Evolutionary conservation across 1,284 basidiomycete genomes (phyloP).

Genomic region (Sphaerobolus stellatus): DNA sequence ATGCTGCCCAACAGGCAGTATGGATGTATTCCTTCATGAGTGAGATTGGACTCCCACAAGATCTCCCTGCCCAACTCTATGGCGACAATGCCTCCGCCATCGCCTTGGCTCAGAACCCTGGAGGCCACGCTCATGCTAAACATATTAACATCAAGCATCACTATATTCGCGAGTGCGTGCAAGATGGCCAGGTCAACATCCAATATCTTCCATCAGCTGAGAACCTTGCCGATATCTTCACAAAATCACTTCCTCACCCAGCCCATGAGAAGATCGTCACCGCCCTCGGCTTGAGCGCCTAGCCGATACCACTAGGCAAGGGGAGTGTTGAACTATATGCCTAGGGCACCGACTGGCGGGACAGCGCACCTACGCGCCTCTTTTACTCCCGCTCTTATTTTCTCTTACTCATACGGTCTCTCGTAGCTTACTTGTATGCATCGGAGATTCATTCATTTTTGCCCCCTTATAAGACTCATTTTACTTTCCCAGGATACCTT

Average conservation of each 20-base stretch:
- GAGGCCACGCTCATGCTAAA: constrained; percentile 6
- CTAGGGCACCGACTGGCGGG: no score
- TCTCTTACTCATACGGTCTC: no score
- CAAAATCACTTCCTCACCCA: constrained; percentile 23
- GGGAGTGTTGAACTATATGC: no score
- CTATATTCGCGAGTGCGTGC: constrained; percentile 20
- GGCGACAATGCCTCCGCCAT: constrained; percentile 28
- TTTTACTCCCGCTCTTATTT: no score
- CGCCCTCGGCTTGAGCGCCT: no score
- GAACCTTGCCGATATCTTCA: constrained; percentile 24
- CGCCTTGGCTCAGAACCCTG: constrained; percentile 13
- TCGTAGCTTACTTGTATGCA: no score
- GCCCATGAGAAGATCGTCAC: no score
- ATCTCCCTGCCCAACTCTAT: neutral
- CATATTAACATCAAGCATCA: constrained; percentile 23
- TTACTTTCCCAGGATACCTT: no score
- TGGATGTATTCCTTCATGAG: constrained; percentile 5
- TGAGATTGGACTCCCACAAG: neutral
- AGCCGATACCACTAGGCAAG: no score
- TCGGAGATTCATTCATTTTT: no score
- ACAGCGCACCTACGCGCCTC: no score
- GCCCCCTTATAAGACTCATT: no score
- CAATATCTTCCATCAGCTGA: constrained; percentile 12
- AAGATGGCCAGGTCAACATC: constrained; percentile 11
- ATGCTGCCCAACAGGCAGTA: constrained; percentile 26